These are phyloP conservation scores for Bruguiera hainesii DNA, from an alignment of 441 rosid species.

Conservation along the genomic window DNA sequence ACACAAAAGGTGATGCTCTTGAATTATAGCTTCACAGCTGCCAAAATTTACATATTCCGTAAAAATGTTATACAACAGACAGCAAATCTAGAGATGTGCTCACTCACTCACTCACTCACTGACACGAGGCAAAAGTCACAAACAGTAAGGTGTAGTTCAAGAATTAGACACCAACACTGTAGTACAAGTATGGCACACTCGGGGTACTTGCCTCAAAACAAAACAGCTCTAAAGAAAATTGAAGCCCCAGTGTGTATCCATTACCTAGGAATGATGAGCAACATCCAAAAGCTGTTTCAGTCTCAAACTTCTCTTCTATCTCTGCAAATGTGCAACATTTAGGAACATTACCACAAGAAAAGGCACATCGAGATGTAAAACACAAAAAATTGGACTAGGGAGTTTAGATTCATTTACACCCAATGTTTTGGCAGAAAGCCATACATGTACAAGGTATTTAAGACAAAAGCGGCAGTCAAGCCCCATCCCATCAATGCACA, in stretches of 20 bases:
- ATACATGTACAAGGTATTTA: slow-evolving; percentile 60
- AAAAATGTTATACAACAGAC: no score
- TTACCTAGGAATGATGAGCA: slow-evolving; percentile 33
- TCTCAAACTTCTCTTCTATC: slow-evolving; percentile 33
- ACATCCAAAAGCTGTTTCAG: slow-evolving; percentile 34
- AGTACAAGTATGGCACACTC: slow-evolving; percentile 13
- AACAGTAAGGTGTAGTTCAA: no score
- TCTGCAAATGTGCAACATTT: slow-evolving; percentile 32
- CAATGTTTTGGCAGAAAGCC: slow-evolving; percentile 4
- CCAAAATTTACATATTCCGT: no score
- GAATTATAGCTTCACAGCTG: no score
- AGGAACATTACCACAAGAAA: not conserved
- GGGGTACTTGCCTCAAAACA: slow-evolving; percentile 9
- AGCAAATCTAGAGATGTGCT: no score
- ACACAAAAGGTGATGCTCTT: no score
- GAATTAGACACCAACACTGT: slow-evolving; percentile 14
- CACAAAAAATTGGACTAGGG: no score
- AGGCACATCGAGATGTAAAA: not conserved
- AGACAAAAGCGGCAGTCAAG: slow-evolving; percentile 25
- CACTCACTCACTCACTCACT: no score
- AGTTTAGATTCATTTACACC: not conserved
- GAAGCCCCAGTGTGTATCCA: slow-evolving; percentile 24
- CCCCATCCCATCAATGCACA: slow-evolving; percentile 19
- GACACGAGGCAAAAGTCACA: no score
- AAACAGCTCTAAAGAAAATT: slow-evolving; percentile 22